A percentile compares a stretch with the other conserved stretches of the same genome.
Conservation (phyloP, 2,329 filamentous ascomycete species). For the Pseudocercospora fuligena region DNA sequence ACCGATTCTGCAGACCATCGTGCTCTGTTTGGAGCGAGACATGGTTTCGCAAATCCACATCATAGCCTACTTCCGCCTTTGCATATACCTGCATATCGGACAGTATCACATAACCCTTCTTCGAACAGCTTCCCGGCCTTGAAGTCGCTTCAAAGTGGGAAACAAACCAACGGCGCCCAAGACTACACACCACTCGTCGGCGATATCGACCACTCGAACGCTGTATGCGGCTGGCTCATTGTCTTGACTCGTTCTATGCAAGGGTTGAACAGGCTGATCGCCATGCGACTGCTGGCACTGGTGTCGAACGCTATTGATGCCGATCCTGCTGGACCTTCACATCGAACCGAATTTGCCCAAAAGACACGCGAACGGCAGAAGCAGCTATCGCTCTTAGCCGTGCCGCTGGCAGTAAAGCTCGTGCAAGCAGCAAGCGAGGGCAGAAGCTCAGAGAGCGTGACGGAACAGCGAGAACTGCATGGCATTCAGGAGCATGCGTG, state of each 20-base stretch:
- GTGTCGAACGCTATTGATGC: constrained; percentile 42
- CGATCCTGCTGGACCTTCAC: constrained; percentile 43
- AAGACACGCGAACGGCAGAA: constrained; percentile 47
- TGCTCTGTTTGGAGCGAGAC: constrained; percentile 31
- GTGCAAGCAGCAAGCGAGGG: constrained; percentile 45
- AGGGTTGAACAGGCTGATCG: constrained; percentile 47
- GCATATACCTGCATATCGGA: constrained; percentile 48
- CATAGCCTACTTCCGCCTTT: constrained; percentile 41
- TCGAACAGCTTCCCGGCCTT: constrained; percentile 52
- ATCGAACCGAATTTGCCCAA: constrained; percentile 35
- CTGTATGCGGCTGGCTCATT: constrained; percentile 55
- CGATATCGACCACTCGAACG: constrained; percentile 51
- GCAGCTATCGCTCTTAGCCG: constrained; percentile 51
- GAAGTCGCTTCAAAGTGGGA: constrained; percentile 39
- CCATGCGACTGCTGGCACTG: constrained; percentile 47
- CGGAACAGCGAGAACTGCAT: constrained; percentile 46
- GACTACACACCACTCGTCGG: constrained; percentile 21
- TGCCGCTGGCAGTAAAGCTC: constrained; percentile 56
- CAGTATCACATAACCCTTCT: constrained; percentile 39
- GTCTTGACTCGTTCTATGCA: constrained; percentile 49
- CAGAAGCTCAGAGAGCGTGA: constrained; percentile 15
- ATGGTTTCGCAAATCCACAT: constrained; percentile 32
- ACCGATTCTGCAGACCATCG: constrained; percentile 31
- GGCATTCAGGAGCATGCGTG: constrained; percentile 72
- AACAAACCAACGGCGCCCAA: constrained; percentile 22